Evolutionary conservation across 148 eudicot species (phyloP), one percentile per base, ranked within the genome.

Genomic region (Selenicereus undatus): DNA sequence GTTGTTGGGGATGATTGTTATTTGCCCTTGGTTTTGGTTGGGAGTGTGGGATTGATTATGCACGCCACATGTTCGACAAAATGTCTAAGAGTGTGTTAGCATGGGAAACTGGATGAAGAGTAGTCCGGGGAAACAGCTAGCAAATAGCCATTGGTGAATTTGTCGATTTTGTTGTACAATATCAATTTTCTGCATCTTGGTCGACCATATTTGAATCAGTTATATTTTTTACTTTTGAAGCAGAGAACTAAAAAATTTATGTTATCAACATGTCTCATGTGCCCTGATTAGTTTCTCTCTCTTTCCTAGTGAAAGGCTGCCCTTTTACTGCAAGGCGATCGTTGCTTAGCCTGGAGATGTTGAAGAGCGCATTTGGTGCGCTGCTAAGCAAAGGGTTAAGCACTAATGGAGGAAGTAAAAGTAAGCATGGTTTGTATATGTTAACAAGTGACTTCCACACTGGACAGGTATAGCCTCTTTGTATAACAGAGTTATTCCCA

Each of bases 391-490:
- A 83, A 77, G 86, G 86, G 75, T 1, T 81, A 26, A 78, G 76
- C 75, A 36, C 62, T 39, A 73, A 79, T 82, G 90, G 87, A 78
- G 81, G 84, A 21, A 62, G 81, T 82, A 82, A 83, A 78, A 36
- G 79, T n/a, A 79, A 81, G 82, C 83, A 65, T 71, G 82, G 86
- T 62, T 64, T 84, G 73, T 78, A 88, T 77, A 32, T 66, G 81
- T 84, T 81, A 80, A 76, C 78, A 5, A 84, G 77, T 12, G 76
- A 72, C 77, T 78, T 91, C 56, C 91, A 89, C 77, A 74, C 88
- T 58, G 90, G 91, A 66, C 86, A 85, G 92, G 94, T 91, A 83
- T 71, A 65, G 11, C 12, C 4, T 30, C 8, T 24, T 78, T 43
- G 52, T 29, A 11, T n/a, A 42, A 42, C 74, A 11, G 0, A 10